Evolutionary conservation across 2,329 filamentous ascomycete species (phyloP).

Genomic region (Pseudohalonectria lignicola): DNA sequence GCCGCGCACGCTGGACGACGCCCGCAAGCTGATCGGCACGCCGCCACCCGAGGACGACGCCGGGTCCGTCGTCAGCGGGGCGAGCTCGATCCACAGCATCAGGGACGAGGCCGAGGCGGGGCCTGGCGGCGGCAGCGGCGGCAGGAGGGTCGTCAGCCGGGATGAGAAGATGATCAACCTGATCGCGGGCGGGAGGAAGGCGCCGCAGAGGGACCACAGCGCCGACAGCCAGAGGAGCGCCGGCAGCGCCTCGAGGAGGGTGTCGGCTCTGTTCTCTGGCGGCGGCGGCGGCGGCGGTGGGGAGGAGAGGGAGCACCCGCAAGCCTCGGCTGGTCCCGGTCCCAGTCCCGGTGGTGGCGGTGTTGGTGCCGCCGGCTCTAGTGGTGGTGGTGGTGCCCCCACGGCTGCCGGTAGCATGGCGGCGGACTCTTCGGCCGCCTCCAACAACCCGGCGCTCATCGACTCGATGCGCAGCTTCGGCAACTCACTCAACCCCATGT

Average conservation of each 20-base stretch:
- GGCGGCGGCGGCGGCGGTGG: constrained; percentile 5
- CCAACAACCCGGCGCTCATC: constrained; percentile 50
- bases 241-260: constrained; percentile 44
- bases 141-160: constrained; percentile 11
- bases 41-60: constrained; percentile 51
- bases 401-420: neutral
- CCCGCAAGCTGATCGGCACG: constrained; percentile 74
- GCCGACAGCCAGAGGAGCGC: constrained; percentile 61
- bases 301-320: too few species aligned
- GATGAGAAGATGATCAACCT: constrained; percentile 62
- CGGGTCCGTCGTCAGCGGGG: constrained; percentile 31
- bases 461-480: constrained; percentile 76
- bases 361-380: too few species aligned
- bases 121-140: neutral
- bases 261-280: constrained; percentile 38
- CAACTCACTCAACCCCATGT: constrained; percentile 73
- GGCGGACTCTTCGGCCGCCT: constrained; percentile 7
- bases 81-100: constrained; percentile 33
- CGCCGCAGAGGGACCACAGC: constrained; percentile 54
- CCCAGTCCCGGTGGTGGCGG: too few species aligned
- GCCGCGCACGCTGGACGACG: constrained; percentile 88
- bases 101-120: constrained; percentile 19
- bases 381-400: too few species aligned
- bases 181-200: constrained; percentile 53
- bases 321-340: neutral